Evolutionary conservation across 148 eudicot species (phyloP).

Genomic region (Dysphania ambrosioides): DNA sequence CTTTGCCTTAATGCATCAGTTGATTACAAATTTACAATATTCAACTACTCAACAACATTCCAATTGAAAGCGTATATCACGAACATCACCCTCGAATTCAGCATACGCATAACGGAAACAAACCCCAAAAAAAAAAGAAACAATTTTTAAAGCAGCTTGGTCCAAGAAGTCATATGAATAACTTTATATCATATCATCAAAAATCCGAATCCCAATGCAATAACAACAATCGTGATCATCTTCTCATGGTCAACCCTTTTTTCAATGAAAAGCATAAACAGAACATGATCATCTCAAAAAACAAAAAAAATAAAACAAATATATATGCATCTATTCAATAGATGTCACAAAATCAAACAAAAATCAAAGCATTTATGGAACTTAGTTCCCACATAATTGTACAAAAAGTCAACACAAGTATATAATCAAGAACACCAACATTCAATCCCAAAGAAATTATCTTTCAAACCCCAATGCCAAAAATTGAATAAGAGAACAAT

Average conservation of each 20-base stretch:
- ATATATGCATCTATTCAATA: background rate
- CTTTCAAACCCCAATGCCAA: background rate
- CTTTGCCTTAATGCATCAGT: background rate
- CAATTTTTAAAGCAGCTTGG: background rate
- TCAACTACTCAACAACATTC: background rate
- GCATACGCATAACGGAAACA: background rate
- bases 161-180: background rate
- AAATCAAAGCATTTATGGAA: background rate
- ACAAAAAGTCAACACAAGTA: constrained; percentile 11
- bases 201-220: background rate
- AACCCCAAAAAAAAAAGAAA: too few species aligned
- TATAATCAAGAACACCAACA: constrained; percentile 8
- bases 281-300: background rate
- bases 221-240: constrained; percentile 2
- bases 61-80: background rate
- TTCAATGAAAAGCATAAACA: background rate
- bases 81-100: too few species aligned
- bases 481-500: background rate
- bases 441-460: background rate
- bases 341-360: constrained; percentile 7
- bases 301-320: background rate
- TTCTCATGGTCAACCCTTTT: background rate
- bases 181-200: background rate
- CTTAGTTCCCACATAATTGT: background rate
- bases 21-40: background rate